These are phyloP conservation scores for Metschnikowia lunata DNA, from an alignment of 805 yeast genomes.

Conservation along the genomic window DNA sequence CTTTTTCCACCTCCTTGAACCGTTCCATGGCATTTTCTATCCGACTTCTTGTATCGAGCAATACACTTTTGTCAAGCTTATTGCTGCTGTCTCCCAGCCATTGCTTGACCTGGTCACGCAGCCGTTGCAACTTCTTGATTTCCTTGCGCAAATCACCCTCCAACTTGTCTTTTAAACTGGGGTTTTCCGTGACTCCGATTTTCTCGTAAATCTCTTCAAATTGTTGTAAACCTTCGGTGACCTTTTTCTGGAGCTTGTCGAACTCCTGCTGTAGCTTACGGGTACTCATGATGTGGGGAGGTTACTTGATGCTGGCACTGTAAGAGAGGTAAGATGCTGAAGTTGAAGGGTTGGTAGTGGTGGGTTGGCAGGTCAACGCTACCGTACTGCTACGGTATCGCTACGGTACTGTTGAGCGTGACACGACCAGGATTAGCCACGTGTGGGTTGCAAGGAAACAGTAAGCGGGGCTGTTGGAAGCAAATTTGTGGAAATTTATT, in stretches of 20 bases:
- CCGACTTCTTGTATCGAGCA: slow-evolving; percentile 59
- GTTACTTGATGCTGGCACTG: too few relatives aligned
- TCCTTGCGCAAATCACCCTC: slow-evolving; percentile 92
- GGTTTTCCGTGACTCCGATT: slow-evolving; percentile 73
- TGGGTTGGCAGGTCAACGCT: not conserved
- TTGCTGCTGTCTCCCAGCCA: slow-evolving; percentile 92
- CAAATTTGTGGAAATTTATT: too few relatives aligned
- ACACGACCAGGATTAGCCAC: too few relatives aligned
- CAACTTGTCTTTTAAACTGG: slow-evolving; percentile 87
- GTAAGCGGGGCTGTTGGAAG: too few relatives aligned
- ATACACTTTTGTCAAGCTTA: slow-evolving; percentile 53
- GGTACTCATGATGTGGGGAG: slow-evolving; percentile 30
- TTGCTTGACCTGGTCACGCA: slow-evolving; percentile 90
- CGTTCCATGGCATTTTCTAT: slow-evolving; percentile 94
- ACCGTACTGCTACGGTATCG: too few relatives aligned
- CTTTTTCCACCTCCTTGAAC: slow-evolving; percentile 90
- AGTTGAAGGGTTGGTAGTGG: not conserved
- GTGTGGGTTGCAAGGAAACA: too few relatives aligned
- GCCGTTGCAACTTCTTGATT: slow-evolving; percentile 88
- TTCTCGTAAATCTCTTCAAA: slow-evolving; percentile 87
- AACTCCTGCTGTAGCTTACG: slow-evolving; percentile 63
- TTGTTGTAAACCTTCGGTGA: slow-evolving; percentile 81
- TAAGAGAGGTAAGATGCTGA: not conserved
- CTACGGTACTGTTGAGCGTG: too few relatives aligned
- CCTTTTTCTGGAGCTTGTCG: slow-evolving; percentile 87